phyloP scores from a whole-genome alignment of 31 red algal genomes.

The Endocladia muricata region DNA sequence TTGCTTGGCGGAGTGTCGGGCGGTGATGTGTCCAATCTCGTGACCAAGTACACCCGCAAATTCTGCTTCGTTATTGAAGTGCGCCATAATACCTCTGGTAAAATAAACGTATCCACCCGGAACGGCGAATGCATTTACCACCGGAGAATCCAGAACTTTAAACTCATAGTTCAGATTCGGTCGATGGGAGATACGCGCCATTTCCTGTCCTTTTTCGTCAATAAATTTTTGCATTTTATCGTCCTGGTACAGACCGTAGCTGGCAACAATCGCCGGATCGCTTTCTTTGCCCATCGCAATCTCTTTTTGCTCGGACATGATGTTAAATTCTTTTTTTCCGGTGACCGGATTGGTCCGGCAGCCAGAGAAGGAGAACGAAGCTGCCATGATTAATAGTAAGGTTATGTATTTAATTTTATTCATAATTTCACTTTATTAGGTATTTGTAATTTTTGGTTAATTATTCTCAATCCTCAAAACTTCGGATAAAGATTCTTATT shows the following conservation, averaged over 20 bases:
- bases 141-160: slow-evolving; percentile 10
- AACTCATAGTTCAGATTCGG: slow-evolving; percentile 3
- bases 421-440: no score
- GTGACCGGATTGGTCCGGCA: slow-evolving; percentile 1
- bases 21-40: no score
- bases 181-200: slow-evolving; percentile 1
- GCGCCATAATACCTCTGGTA: no score
- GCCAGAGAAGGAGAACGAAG: no score
- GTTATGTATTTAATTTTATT: no score
- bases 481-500: no score
- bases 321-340: background rate
- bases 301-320: slow-evolving; percentile 8
- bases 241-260: background rate
- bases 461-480: no score
- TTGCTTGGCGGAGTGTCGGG: no score
- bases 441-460: no score
- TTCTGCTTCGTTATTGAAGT: no score
- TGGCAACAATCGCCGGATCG: slow-evolving; percentile 4
- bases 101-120: no score
- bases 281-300: background rate
- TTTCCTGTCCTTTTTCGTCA: slow-evolving; percentile 1
- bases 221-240: background rate
- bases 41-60: no score
- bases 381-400: background rate
- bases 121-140: slow-evolving; percentile 8